phyloP scores from a whole-genome alignment of 352 stramenopile genomes.

The Phytophthora boehmeriae region DNA sequence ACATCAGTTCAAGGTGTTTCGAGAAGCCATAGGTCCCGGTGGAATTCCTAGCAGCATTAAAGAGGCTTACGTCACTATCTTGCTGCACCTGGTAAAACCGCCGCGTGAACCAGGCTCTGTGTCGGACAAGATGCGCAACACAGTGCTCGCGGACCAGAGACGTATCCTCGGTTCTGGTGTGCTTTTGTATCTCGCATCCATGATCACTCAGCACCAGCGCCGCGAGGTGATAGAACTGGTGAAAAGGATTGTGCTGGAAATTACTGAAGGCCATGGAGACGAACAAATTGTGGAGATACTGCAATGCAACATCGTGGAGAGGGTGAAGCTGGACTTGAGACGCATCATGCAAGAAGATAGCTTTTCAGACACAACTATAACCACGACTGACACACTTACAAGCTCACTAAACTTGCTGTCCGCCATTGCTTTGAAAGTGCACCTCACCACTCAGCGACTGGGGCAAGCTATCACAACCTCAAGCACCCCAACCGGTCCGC shows the following conservation, averaged over 20 bases:
- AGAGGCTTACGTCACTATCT: slow-evolving; percentile 63
- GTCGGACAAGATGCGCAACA: slow-evolving; percentile 24
- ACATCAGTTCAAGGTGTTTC: slow-evolving; percentile 68
- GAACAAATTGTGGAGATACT: slow-evolving; percentile 68
- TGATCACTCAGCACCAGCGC: slow-evolving; percentile 39
- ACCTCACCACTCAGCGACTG: slow-evolving; percentile 18
- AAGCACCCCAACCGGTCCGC: slow-evolving; percentile 1
- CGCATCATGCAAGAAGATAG: slow-evolving; percentile 12
- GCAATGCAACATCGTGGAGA: slow-evolving; percentile 61
- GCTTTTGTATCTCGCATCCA: slow-evolving; percentile 52
- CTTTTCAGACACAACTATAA: background rate
- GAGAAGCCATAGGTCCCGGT: slow-evolving; percentile 45
- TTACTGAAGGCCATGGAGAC: slow-evolving; percentile 41
- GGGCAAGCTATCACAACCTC: background rate
- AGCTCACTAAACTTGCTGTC: slow-evolving; percentile 27
- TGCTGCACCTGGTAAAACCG: slow-evolving; percentile 55
- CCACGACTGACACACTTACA: slow-evolving; percentile 1
- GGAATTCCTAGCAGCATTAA: slow-evolving; percentile 53
- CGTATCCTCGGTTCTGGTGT: slow-evolving; percentile 58
- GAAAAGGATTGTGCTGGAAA: slow-evolving; percentile 55
- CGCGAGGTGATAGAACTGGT: slow-evolving; percentile 54
- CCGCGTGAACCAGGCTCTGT: slow-evolving; percentile 22
- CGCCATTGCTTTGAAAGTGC: slow-evolving; percentile 22
- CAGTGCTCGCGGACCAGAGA: slow-evolving; percentile 50
- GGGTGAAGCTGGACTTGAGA: slow-evolving; percentile 43